Base-by-base conservation (phyloP, 2,329 filamentous ascomycete genomes). In the Colletotrichum euphorbiae region DNA sequence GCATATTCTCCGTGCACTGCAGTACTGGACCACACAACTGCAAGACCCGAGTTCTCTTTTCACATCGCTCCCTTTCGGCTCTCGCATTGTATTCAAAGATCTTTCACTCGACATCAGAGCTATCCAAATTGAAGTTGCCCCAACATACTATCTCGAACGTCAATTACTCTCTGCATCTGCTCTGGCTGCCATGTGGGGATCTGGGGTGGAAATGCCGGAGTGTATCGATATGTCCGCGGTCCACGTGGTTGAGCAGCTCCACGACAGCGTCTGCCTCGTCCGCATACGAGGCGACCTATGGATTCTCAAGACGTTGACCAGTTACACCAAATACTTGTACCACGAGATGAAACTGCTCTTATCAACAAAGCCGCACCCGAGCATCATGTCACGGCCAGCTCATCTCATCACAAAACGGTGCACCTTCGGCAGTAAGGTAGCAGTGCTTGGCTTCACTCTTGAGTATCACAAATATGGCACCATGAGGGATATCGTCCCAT, bases 221-320 rank as follows among this genome's bases (percentile, higher is more conserved):
- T 73, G 79, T 0, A 73, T 89, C 62, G 83, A 88, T 70, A 81
- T 90, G 38, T 75, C 75, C 56, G 76, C 82, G 17, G 74, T 90
- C n/a, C 77, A 80, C 43, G 82, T 88, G 52, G 73, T 85, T 67
- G 79, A 80, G 19, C 84, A 89, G 74, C 76, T 89, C 17, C 85
- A 89, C 70, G 88, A 90, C 72, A 88, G 86, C 69, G 84, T 89
- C 50, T 87, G 84, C 63, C 77, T 89, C 13, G 85, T 89, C 50
- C 77, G 78, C 36, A 78, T 85, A 45, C 71, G 77, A 19, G 78
- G 75, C 6, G 72, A 77, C 54, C 74, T 80, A 2, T 85, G 82
- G 79, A 84, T 89, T 63, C 82, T 90, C 76, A 90, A 90, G 74
- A 85, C 86, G 3, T 74, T 89, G 46, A 85, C 84, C 2, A 86